Conservation (phyloP, 805 yeast species). For the Teunomyces funiuensis region DNA sequence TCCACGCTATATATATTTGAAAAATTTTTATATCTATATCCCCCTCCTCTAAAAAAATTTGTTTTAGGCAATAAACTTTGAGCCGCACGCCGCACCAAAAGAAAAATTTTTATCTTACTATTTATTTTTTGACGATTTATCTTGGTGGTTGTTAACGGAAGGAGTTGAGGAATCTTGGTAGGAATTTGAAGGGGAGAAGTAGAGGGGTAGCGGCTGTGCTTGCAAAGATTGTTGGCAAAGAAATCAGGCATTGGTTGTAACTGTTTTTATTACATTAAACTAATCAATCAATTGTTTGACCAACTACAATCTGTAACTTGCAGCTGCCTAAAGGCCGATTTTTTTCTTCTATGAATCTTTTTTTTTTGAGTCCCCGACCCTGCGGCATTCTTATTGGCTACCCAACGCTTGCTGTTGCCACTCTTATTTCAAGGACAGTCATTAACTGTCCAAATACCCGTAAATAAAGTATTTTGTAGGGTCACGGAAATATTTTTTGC, state of each 20-base stretch:
- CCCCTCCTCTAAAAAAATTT: slow-evolving; percentile 5
- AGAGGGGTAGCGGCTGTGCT: no score
- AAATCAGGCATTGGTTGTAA: background rate
- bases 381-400: no score
- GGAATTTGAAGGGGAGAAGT: background rate
- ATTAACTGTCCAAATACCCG: no score
- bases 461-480: no score
- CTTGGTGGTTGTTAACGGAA: slow-evolving; percentile 4
- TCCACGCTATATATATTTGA: slow-evolving; percentile 6
- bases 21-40: slow-evolving; percentile 5
- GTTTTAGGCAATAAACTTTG: slow-evolving; percentile 1
- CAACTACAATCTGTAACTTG: no score
- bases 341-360: no score
- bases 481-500: background rate
- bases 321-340: no score
- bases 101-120: slow-evolving; percentile 6
- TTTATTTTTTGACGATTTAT: slow-evolving; percentile 4
- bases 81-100: slow-evolving; percentile 4
- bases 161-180: background rate
- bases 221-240: background rate
- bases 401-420: no score
- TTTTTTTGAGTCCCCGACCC: no score
- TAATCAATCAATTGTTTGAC: no score
- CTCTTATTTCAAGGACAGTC: no score
- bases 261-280: no score